Evolutionary conservation across 2,329 filamentous ascomycete species (phyloP).

Genomic region (Botryotinia calthae): DNA sequence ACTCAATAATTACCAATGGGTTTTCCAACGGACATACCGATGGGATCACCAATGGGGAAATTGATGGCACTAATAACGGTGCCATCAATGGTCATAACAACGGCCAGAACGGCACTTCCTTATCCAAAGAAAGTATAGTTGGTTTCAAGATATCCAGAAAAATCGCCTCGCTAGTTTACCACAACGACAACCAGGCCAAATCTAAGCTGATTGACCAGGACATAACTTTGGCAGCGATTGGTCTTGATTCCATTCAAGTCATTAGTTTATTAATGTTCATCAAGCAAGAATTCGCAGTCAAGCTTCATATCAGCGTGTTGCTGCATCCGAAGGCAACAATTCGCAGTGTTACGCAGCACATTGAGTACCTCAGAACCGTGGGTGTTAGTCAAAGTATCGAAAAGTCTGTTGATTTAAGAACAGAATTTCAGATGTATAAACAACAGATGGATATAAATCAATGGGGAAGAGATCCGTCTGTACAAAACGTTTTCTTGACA

Average conservation of each 20-base stretch:
- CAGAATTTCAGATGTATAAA: constrained; percentile 17
- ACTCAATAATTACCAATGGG: not conserved
- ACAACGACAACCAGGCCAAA: not conserved
- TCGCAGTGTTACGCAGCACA: not conserved
- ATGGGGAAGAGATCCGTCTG: not conserved
- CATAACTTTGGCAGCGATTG: not conserved
- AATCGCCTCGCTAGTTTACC: constrained; percentile 2
- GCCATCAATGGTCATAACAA: not conserved
- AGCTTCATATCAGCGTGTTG: constrained; percentile 4
- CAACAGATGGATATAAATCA: constrained; percentile 5
- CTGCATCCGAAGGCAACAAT: constrained; percentile 19
- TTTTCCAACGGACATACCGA: not conserved
- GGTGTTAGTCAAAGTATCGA: not conserved
- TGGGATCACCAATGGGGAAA: not conserved
- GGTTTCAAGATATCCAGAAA: constrained; percentile 13
- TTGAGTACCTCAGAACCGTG: not conserved
- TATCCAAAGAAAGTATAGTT: constrained; percentile 6
- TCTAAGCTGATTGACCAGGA: constrained; percentile 5
- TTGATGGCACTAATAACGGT: not conserved
- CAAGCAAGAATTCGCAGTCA: constrained; percentile 17
- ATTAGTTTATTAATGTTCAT: constrained; percentile 20
- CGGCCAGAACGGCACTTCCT: not conserved
- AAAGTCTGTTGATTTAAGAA: constrained; percentile 11
- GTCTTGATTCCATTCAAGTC: constrained; percentile 19
- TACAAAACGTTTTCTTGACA: constrained; percentile 38